Evolutionary conservation across 805 yeast genomes (phyloP).

Genomic region (Suhomyces kilbournensis): DNA sequence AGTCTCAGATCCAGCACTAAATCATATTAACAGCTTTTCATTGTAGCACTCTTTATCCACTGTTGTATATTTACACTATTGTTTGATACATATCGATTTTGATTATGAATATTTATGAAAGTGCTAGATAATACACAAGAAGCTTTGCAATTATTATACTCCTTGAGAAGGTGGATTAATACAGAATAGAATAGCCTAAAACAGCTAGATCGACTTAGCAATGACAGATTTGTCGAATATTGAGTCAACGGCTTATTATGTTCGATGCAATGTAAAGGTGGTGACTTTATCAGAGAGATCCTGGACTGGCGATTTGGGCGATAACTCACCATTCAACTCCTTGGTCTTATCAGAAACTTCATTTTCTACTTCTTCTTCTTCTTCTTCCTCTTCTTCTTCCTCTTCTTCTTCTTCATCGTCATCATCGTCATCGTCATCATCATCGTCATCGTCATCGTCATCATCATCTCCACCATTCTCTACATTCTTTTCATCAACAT

Average conservation of each 20-base stretch:
- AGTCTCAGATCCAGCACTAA: too few relatives aligned
- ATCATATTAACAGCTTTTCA: too few relatives aligned
- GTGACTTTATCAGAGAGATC: conserved; percentile 1
- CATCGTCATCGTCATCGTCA: conserved; percentile 30
- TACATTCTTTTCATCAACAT: conserved; percentile 38
- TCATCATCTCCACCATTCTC: conserved; percentile 24
- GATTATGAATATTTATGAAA: too few relatives aligned
- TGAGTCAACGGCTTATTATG: not conserved
- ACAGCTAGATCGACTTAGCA: too few relatives aligned
- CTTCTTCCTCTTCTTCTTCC: conserved; percentile 47
- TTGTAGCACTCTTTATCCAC: too few relatives aligned
- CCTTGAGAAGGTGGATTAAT: not conserved
- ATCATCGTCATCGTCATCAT: conserved; percentile 34
- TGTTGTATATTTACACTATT: too few relatives aligned
- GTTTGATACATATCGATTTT: too few relatives aligned
- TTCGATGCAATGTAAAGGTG: not conserved
- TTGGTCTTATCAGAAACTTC: conserved; percentile 8
- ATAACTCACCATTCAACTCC: not conserved
- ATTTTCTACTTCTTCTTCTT: conserved; percentile 46
- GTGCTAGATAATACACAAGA: not conserved
- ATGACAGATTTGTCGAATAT: too few relatives aligned
- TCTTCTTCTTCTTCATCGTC: conserved; percentile 44
- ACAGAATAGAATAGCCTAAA: not conserved
- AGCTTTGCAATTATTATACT: not conserved
- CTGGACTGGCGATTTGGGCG: not conserved